Evolutionary conservation across 2,329 filamentous ascomycete species (phyloP), one percentile per base, ranked within the genome.

Genomic region (Dendrostoma leiphaemia): DNA sequence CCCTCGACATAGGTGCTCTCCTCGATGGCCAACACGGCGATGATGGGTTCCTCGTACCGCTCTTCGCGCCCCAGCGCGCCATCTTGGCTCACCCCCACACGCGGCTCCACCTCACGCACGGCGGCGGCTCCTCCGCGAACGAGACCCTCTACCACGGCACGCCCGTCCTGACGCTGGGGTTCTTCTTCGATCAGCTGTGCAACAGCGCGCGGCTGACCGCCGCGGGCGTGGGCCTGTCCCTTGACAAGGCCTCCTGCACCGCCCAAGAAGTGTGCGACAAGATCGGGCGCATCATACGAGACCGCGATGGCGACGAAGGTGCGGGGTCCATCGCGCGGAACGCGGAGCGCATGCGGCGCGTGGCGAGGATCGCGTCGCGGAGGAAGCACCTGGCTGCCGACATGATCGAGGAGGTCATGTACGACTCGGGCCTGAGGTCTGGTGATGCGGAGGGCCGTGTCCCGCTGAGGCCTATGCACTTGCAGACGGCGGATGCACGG

Each of bases 401-500:
- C 47, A 62, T 76, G 5, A 61, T 75, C 6, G 74, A 76, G 50
- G 73, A 77, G 57, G 58, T 75, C 12, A 62, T 76, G 57, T 65
- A 67, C 24, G 74, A 76, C 41, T 61, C 65, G 38, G 65, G 68
- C 40, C 59, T 64, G 10, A 15, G 13, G 5, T 48, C 64, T n/a
- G n/a, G n/a, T 1, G 52, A 50, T 2, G 57, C 59, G 13, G 19
- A 23, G 1, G 63, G 51, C 19, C 21, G 38, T 5, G 60, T n/a
- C n/a, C n/a, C 62, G 49, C 41, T 63, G 2, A 60, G 64, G 1
- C 69, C 71, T 2, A 74, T 74, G 69, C 73, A 77, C 56, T 61
- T 75, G 10, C 70, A 76, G 61, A 76, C 73, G 2, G 72, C 74
- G 0, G 72, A 75, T 55, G 65, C 66, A 57, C 64, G 73, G 15